phyloP scores from a whole-genome alignment of 192 early-diverging fungal species.

The Backusella sp. region DNA sequence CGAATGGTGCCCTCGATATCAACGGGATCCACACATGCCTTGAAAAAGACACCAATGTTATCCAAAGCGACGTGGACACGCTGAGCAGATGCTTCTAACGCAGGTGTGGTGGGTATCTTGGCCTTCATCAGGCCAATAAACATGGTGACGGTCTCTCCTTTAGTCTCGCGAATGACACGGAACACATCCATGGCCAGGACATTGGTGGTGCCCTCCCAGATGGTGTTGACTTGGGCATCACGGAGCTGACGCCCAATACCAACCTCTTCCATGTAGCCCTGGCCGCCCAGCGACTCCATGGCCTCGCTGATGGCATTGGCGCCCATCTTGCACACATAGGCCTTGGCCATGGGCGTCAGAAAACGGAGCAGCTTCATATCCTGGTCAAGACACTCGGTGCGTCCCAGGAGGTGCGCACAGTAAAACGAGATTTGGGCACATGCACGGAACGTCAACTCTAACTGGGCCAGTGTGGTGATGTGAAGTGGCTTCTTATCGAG shows the following conservation, averaged over 20 bases:
- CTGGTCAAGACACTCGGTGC: constrained; percentile 37
- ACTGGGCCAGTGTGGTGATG: constrained; percentile 49
- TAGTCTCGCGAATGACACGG: constrained; percentile 50
- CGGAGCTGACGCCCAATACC: constrained; percentile 56
- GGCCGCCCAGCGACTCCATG: constrained; percentile 68
- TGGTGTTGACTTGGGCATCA: constrained; percentile 62
- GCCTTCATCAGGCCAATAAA: not conserved
- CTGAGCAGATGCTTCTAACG: constrained; percentile 12
- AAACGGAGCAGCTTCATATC: constrained; percentile 52
- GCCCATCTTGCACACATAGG: constrained; percentile 51
- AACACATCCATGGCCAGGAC: constrained; percentile 61
- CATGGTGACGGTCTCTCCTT: constrained; percentile 14
- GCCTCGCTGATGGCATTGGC: constrained; percentile 48
- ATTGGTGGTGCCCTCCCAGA: constrained; percentile 79
- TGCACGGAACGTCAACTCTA: constrained; percentile 53
- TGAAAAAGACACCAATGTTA: constrained; percentile 13
- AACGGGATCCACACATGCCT: constrained; percentile 21
- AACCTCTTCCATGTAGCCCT: constrained; percentile 74
- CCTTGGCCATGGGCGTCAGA: constrained; percentile 64
- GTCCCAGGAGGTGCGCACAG: constrained; percentile 53
- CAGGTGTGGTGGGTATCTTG: not conserved
- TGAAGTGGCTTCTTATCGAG: constrained; percentile 60
- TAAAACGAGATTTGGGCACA: constrained; percentile 55
- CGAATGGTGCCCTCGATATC: constrained; percentile 42
- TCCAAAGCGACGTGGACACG: constrained; percentile 31